These are phyloP conservation scores for Pyricularia pennisetigena DNA, from an alignment of 2,329 filamentous ascomycete species.

Conservation along the genomic window DNA sequence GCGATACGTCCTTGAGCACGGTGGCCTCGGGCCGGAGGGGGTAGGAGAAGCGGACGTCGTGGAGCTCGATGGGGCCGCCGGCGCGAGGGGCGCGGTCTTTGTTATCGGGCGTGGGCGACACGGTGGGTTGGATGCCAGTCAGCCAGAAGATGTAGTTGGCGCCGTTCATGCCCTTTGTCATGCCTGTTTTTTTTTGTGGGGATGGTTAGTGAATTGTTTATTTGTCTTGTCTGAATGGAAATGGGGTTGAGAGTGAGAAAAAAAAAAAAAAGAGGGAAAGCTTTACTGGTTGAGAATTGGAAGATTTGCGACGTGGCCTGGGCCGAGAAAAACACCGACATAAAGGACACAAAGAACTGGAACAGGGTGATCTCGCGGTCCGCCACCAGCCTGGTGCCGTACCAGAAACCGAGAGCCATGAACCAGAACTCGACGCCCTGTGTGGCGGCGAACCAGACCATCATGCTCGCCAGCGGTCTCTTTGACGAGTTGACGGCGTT, in stretches of 20 bases:
- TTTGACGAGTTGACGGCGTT: conserved; percentile 17
- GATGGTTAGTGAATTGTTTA: conserved; percentile 31
- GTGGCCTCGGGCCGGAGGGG: conserved; percentile 32
- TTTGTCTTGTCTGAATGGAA: conserved; percentile 22
- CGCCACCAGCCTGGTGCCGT: conserved; percentile 25
- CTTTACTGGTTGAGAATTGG: conserved; percentile 34
- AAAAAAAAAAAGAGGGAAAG: no score
- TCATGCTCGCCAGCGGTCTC: conserved; percentile 15
- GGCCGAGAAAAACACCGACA: conserved; percentile 36
- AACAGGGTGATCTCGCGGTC: conserved; percentile 26
- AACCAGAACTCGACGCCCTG: conserved; percentile 32
- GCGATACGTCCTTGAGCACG: conserved; percentile 30
- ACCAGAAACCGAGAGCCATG: conserved; percentile 29
- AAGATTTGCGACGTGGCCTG: conserved; percentile 31
- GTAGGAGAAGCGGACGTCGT: conserved; percentile 53
- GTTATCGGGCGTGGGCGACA: conserved; percentile 31
- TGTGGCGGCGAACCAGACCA: conserved; percentile 23
- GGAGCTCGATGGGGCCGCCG: conserved; percentile 32
- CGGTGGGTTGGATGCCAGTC: conserved; percentile 26
- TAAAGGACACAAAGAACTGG: conserved; percentile 41
- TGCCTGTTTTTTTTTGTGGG: conserved; percentile 27
- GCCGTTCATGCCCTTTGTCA: conserved; percentile 38
- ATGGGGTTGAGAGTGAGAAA: no score
- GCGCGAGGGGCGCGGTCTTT: conserved; percentile 21
- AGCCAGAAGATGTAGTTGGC: conserved; percentile 43